Percentiles rank a stretch among this genome's conserved stretches.
phyloP scores from a whole-genome alignment of 2,329 filamentous ascomycete species.

The Ascochyta rabiei region DNA sequence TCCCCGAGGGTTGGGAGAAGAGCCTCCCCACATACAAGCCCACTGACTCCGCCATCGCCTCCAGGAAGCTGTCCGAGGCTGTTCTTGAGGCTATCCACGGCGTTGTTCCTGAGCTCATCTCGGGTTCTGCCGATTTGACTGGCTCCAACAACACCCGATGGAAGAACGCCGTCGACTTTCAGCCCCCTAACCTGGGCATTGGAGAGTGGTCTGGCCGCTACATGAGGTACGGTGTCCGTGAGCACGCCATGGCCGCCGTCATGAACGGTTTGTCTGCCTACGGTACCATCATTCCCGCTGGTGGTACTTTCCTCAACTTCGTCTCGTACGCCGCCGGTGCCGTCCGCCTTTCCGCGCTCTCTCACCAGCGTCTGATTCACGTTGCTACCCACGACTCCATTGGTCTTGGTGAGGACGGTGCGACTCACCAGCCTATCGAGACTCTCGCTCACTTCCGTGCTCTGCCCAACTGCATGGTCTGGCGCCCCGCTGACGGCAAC shows the following conservation, averaged over 20 bases:
- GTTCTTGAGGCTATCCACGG: constrained; percentile 88
- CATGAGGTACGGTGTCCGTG: constrained; percentile 88
- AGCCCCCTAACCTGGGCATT: constrained; percentile 82
- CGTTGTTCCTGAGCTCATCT: constrained; percentile 85
- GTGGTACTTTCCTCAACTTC: constrained; percentile 99
- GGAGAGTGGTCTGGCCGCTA: constrained; percentile 93
- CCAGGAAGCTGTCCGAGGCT: constrained; percentile 94
- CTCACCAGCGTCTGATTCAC: constrained; percentile 90
- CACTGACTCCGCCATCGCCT: constrained; percentile 81
- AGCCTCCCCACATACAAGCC: constrained; percentile 88
- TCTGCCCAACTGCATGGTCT: constrained; percentile 98
- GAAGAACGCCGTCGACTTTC: constrained; percentile 98
- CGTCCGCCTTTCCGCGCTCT: constrained; percentile 90
- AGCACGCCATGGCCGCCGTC: constrained; percentile 90
- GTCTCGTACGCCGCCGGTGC: constrained; percentile 96
- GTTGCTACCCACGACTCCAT: constrained; percentile 99
- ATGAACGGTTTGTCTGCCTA: constrained; percentile 96
- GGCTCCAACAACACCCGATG: constrained; percentile 98
- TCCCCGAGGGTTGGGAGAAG: constrained; percentile 97
- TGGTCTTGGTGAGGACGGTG: constrained; percentile 97
- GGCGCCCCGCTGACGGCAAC: constrained; percentile 98
- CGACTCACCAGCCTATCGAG: constrained; percentile 99
- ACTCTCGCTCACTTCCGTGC: constrained; percentile 98
- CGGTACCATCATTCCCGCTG: constrained; percentile 90
- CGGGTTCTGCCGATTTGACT: constrained; percentile 96